Evolutionary conservation across 2,329 filamentous ascomycete genomes (phyloP), one percentile per base, ranked within the genome.

Genomic region (Xylaria sp.): DNA sequence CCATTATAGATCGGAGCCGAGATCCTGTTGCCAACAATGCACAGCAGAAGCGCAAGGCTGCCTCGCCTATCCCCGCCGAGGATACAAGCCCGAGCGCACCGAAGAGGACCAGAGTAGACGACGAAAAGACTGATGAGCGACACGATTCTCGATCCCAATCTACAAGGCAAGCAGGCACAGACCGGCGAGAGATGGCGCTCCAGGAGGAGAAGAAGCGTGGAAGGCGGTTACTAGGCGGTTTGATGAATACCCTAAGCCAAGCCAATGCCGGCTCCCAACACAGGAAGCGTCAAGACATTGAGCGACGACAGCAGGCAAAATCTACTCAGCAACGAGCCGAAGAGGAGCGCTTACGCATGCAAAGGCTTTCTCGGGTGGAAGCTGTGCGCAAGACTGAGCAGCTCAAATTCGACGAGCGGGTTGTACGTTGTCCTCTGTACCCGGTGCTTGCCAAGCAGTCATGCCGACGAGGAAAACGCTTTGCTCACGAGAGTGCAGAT

Each of bases 191-290:
- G 71, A 83, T 79, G 65, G 81, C 86, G 61, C 82, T 84, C 34
- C 84, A 90, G 66, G 78, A 97, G 76, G 95, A 98, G 78, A 93
- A 91, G 80, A 94, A 92, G 78, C 91, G 95, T 46, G 92, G 93
- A 25, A 91, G 92, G 80, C 88, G 95, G 63, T 85, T 98, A 70
- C 98, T 98, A 78, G 94, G 95, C 70, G 92, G 91, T 44, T 82
- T 97, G 66, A 84, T 96, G 69, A 92, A 87, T 79, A 93, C 92
- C 46, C 86, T 97, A 69, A 94, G 91, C 80, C 92, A 95, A 81
- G 90, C 87, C 75, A 87, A 86, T 77, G 87, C 84, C 74, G 85
- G 78, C 83, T 85, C 82, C 73, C 88, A 85, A 84, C 89, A 91
- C 81, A 91, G 88, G 81, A 90, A 89, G 75, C 90, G 92, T 66